These are phyloP conservation scores for Gamarada debralockiae DNA, from an alignment of 495 filamentous ascomycete species.

Conservation along the genomic window DNA sequence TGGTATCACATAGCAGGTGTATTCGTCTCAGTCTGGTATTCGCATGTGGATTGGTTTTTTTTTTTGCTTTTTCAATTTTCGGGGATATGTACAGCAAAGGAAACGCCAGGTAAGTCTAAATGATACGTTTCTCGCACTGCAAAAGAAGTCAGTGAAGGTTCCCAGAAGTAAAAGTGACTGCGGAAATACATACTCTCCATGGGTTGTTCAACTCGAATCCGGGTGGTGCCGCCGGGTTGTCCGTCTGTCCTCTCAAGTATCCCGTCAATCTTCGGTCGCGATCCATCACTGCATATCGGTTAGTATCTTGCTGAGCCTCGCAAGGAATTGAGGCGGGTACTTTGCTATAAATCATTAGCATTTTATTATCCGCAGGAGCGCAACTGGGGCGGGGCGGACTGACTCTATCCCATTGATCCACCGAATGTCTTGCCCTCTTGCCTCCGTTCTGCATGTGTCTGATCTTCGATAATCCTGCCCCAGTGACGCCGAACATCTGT, in stretches of 20 bases:
- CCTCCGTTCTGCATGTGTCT: conserved; percentile 81
- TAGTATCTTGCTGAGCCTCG: conserved; percentile 25
- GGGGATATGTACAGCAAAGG: conserved; percentile 15
- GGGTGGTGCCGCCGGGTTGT: conserved; percentile 70
- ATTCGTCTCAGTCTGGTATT: too few species aligned
- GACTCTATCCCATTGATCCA: conserved; percentile 94
- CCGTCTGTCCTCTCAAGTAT: conserved; percentile 76
- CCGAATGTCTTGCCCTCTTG: conserved; percentile 76
- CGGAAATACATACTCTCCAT: conserved; percentile 57
- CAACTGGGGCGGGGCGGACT: conserved; percentile 28
- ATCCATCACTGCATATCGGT: conserved; percentile 79
- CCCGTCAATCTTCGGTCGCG: conserved; percentile 90
- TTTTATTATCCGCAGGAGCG: conserved; percentile 4
- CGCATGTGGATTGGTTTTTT: too few species aligned
- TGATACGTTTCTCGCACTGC: conserved; percentile 23
- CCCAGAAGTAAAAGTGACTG: background rate
- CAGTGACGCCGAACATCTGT: conserved; percentile 89
- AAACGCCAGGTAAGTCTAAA: conserved; percentile 5
- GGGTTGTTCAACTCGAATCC: conserved; percentile 95
- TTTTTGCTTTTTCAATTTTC: too few species aligned
- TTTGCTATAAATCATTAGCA: conserved; percentile 31
- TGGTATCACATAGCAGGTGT: too few species aligned
- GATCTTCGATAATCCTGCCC: conserved; percentile 68
- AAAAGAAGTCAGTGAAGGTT: background rate
- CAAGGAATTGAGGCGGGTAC: conserved; percentile 2